Conservation (phyloP, 129 eudicot genomes). For the Logfia minima region DNA sequence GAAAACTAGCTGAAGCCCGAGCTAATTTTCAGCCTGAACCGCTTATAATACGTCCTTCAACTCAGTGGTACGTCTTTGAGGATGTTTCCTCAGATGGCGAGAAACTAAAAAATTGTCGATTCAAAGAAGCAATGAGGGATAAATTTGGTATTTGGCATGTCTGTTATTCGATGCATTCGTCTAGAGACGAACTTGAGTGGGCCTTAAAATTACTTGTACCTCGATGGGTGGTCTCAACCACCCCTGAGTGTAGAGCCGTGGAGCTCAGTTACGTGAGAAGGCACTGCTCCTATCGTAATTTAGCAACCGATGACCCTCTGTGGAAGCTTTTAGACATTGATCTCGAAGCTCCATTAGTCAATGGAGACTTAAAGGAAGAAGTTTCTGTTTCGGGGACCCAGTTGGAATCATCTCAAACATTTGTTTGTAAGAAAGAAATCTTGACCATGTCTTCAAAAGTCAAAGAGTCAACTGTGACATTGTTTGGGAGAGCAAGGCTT, state of each 20-base stretch:
- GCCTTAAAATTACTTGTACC: constrained; percentile 76
- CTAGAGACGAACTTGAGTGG: constrained; percentile 93
- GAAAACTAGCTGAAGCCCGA: constrained; percentile 65
- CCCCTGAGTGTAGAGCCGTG: constrained; percentile 70
- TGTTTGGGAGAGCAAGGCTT: constrained; percentile 80
- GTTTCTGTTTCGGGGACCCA: constrained; percentile 23
- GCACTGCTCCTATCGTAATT: constrained; percentile 45
- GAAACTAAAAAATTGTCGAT: constrained; percentile 41
- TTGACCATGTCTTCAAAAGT: constrained; percentile 49
- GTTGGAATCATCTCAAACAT: constrained; percentile 26
- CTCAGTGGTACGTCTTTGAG: constrained; percentile 73
- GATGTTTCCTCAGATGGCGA: constrained; percentile 50
- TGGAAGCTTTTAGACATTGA: constrained; percentile 65
- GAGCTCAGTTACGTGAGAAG: constrained; percentile 67
- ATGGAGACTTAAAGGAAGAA: constrained; percentile 24
- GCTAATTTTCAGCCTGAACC: constrained; percentile 67
- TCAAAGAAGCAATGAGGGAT: constrained; percentile 57
- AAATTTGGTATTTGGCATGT: constrained; percentile 85
- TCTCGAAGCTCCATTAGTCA: constrained; percentile 30
- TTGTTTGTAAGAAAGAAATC: constrained; percentile 22
- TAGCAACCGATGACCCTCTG: constrained; percentile 45
- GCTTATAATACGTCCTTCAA: constrained; percentile 73
- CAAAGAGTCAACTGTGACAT: constrained; percentile 53
- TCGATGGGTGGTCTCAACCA: constrained; percentile 84
- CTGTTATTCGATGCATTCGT: constrained; percentile 84